A percentile compares a stretch with the other conserved stretches of the same genome.
These are phyloP conservation scores for Citeromyces siamensis DNA, from an alignment of 1,139 yeast genomes.

Conservation along the genomic window DNA sequence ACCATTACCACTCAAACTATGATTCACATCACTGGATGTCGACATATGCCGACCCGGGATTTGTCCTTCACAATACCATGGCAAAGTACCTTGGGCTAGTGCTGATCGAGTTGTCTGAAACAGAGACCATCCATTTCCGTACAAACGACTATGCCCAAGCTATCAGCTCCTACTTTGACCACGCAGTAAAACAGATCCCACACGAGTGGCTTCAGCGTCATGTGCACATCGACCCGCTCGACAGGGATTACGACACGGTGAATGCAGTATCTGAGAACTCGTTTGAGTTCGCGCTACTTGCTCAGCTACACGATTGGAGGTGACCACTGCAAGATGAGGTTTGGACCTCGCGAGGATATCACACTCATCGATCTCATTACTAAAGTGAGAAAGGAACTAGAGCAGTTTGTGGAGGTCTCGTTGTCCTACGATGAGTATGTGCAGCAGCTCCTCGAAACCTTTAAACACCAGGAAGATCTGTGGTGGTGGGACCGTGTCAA, in stretches of 20 bases:
- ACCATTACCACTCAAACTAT: conserved; percentile 60
- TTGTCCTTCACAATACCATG: conserved; percentile 38
- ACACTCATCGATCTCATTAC: conserved; percentile 16
- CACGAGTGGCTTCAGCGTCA: conserved; percentile 18
- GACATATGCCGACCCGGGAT: conserved; percentile 44
- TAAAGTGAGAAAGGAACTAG: conserved; percentile 19
- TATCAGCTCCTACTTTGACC: conserved; percentile 20
- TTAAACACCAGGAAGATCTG: conserved; percentile 20
- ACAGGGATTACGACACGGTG: background rate
- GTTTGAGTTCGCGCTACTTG: background rate
- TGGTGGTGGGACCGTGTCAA: conserved; percentile 21
- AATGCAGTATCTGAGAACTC: background rate
- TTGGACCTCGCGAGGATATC: background rate
- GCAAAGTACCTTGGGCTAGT: conserved; percentile 38
- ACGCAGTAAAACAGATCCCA: conserved; percentile 22
- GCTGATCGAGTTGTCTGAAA: conserved; percentile 32
- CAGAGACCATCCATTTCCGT: conserved; percentile 27
- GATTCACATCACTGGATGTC: conserved; percentile 62
- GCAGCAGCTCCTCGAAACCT: conserved; percentile 22
- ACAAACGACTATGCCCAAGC: conserved; percentile 28
- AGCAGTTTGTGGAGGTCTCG: conserved; percentile 19
- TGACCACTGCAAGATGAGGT: background rate
- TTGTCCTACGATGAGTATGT: conserved; percentile 25
- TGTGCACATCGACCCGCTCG: background rate
- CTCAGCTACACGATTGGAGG: background rate